Conservation (phyloP, 2,329 filamentous ascomycete genomes). For the Neobulgaria alba region DNA sequence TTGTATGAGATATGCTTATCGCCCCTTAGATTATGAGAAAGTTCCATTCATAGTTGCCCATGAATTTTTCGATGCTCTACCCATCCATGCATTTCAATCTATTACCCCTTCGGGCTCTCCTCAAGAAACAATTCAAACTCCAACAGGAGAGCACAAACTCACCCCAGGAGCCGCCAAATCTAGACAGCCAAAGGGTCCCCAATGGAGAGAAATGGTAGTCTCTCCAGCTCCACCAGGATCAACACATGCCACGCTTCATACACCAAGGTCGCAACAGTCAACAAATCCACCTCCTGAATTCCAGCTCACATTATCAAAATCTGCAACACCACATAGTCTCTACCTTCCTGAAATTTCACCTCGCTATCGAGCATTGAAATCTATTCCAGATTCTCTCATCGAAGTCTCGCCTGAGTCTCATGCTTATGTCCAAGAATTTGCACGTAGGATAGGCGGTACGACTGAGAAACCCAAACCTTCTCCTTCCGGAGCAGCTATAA, state of each 20-base stretch:
- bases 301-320: conserved; percentile 68
- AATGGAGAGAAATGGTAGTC: conserved; percentile 81
- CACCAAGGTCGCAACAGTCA: conserved; percentile 42
- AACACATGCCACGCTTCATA: conserved; percentile 45
- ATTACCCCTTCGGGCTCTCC: conserved; percentile 40
- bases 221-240: conserved; percentile 52
- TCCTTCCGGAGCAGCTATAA: conserved; percentile 80
- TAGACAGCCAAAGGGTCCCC: conserved; percentile 34
- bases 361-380: conserved; percentile 69
- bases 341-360: conserved; percentile 76
- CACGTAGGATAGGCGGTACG: conserved; percentile 71
- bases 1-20: neutral
- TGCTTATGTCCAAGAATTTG: conserved; percentile 73
- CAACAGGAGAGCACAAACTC: conserved; percentile 34
- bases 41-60: conserved; percentile 92
- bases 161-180: conserved; percentile 22
- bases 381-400: conserved; percentile 60
- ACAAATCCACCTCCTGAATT: conserved; percentile 64
- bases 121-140: conserved; percentile 31
- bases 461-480: conserved; percentile 42
- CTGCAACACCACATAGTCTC: conserved; percentile 71
- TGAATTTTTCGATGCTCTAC: conserved; percentile 96
- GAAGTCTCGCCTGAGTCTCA: conserved; percentile 87
- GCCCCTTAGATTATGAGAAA: conserved; percentile 50
- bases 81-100: conserved; percentile 90